phyloP scores from a whole-genome alignment of 2,329 filamentous ascomycete genomes.

The Pestalotiopsis sp. region DNA sequence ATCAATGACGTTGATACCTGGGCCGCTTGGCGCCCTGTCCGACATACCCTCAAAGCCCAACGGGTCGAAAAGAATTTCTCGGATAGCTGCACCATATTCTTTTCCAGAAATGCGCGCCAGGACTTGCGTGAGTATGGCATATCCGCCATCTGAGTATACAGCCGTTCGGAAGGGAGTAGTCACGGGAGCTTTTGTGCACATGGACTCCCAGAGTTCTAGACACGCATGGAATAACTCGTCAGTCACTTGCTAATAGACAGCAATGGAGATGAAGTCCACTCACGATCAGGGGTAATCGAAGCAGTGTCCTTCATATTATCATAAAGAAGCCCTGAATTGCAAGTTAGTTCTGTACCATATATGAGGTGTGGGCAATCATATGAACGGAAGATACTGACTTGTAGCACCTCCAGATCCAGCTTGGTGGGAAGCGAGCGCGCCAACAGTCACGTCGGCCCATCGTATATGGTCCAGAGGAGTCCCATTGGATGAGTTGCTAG shows the following conservation, averaged over 20 bases:
- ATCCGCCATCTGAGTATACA: conserved; percentile 1
- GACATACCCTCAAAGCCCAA: background rate
- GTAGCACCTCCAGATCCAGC: background rate
- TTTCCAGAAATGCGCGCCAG: background rate
- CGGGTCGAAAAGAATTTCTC: background rate
- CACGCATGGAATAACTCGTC: background rate
- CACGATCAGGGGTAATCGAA: background rate
- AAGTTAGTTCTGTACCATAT: background rate
- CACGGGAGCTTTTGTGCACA: background rate
- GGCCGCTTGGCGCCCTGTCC: background rate
- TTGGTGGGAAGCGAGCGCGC: background rate
- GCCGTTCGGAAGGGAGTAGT: background rate
- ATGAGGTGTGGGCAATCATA: background rate
- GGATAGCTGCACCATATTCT: background rate
- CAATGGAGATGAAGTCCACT: background rate
- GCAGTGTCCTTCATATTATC: background rate
- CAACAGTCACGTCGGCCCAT: background rate
- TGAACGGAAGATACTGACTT: background rate
- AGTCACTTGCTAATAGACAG: background rate
- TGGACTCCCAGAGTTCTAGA: background rate
- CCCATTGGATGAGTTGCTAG: background rate
- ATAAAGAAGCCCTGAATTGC: background rate
- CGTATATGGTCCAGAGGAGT: background rate
- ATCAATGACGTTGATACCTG: background rate
- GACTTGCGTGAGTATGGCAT: background rate